Evolutionary conservation across 1,139 yeast genomes (phyloP).

Genomic region (Suhomyces atakaporum): DNA sequence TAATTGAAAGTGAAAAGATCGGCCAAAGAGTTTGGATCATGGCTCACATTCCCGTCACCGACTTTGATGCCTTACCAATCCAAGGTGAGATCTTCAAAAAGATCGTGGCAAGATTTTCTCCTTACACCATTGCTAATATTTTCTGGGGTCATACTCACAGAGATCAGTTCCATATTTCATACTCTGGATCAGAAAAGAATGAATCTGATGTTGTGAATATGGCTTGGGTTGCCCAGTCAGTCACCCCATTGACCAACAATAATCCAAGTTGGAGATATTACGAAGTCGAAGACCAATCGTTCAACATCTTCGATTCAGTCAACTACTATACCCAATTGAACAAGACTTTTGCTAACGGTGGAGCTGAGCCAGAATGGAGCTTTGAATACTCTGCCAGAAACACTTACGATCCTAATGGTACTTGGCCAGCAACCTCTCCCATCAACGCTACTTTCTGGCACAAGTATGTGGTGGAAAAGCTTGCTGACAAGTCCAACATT

Average conservation of each 20-base stretch:
- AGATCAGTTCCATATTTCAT: conserved; percentile 65
- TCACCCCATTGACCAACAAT: conserved; percentile 57
- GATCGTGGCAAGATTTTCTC: conserved; percentile 61
- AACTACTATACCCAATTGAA: conserved; percentile 58
- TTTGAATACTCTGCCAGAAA: conserved; percentile 58
- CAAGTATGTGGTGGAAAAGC: conserved; percentile 35
- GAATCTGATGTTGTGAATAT: conserved; percentile 50
- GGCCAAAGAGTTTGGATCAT: conserved; percentile 71
- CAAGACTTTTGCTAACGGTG: conserved; percentile 54
- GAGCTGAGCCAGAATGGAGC: conserved; percentile 55
- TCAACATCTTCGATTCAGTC: conserved; percentile 60
- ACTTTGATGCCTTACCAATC: conserved; percentile 59
- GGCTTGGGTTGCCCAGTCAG: conserved; percentile 69
- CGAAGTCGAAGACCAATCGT: conserved; percentile 63
- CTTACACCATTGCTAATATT: conserved; percentile 65
- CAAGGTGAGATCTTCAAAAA: conserved; percentile 58
- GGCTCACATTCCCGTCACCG: conserved; percentile 66
- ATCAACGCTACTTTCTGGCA: conserved; percentile 65
- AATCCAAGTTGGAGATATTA: conserved; percentile 78
- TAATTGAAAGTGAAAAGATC: conserved; percentile 55
- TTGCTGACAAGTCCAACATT: conserved; percentile 35
- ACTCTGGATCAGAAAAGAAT: conserved; percentile 40
- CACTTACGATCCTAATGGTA: conserved; percentile 42
- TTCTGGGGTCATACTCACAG: conserved; percentile 70
- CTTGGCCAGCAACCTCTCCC: conserved; percentile 56